A percentile compares a stretch with the other conserved stretches of the same genome.
Evolutionary conservation across 1,139 yeast genomes (phyloP).

Genomic region (Casaregolazyma suthepensis): DNA sequence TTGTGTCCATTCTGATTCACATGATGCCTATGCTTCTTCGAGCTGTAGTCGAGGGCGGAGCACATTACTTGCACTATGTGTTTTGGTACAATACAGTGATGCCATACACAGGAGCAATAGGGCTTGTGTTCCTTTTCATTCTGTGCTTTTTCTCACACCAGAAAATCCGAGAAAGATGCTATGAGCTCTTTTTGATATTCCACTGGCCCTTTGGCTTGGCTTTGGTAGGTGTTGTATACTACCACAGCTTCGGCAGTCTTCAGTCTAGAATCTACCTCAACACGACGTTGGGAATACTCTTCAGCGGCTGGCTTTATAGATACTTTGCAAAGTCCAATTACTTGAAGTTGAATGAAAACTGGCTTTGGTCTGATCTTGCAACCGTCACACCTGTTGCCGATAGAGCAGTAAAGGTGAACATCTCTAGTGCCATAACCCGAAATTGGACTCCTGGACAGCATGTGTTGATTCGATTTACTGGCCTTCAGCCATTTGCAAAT

Average conservation of each 20-base stretch:
- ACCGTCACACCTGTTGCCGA: slow-evolving; percentile 30
- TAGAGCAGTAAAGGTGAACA: slow-evolving; percentile 39
- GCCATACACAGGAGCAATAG: slow-evolving; percentile 37
- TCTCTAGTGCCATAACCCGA: slow-evolving; percentile 35
- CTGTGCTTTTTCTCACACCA: slow-evolving; percentile 46
- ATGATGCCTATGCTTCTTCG: slow-evolving; percentile 37
- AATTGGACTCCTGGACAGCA: slow-evolving; percentile 61
- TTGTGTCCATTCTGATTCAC: slow-evolving; percentile 48
- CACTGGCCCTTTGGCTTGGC: slow-evolving; percentile 59
- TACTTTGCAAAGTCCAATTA: slow-evolving; percentile 43
- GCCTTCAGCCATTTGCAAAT: slow-evolving; percentile 44
- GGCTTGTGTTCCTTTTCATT: slow-evolving; percentile 42
- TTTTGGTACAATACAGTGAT: slow-evolving; percentile 4
- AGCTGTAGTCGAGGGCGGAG: slow-evolving; percentile 4
- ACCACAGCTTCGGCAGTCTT: slow-evolving; percentile 42
- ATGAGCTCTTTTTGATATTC: slow-evolving; percentile 49
- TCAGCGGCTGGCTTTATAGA: slow-evolving; percentile 47
- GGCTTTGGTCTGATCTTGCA: slow-evolving; percentile 45
- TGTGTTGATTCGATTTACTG: slow-evolving; percentile 46
- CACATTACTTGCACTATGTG: slow-evolving; percentile 7
- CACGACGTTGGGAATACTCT: slow-evolving; percentile 52
- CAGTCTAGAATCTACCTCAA: slow-evolving; percentile 45
- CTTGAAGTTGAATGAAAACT: slow-evolving; percentile 37
- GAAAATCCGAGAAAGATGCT: slow-evolving; percentile 39
- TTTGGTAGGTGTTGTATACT: slow-evolving; percentile 46